These are phyloP conservation scores for Pythium scleroteichum DNA, from an alignment of 352 stramenopile species.

Conservation along the genomic window DNA sequence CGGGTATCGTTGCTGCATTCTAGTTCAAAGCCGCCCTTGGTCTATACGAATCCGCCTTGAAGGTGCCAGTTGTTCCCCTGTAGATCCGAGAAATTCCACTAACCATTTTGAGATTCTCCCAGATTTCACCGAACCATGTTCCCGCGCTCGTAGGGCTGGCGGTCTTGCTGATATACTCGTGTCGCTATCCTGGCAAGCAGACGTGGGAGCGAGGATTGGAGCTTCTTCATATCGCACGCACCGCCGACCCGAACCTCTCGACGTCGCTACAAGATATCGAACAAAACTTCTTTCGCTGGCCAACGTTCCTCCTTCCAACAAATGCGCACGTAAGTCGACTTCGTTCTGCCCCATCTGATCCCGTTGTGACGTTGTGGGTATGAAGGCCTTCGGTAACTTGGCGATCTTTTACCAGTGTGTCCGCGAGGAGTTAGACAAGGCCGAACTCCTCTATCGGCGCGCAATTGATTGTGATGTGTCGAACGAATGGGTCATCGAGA, in stretches of 20 bases:
- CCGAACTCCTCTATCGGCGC: constrained; percentile 63
- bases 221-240: constrained; percentile 37
- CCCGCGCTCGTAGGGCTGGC: constrained; percentile 49
- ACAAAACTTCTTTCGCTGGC: constrained; percentile 61
- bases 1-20: background rate
- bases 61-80: too few relatives aligned
- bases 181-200: constrained; percentile 57
- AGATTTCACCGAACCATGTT: constrained; percentile 40
- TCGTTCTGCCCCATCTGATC: too few relatives aligned
- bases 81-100: too few relatives aligned
- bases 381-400: constrained; percentile 60
- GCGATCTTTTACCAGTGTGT: constrained; percentile 64
- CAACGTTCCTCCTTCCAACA: constrained; percentile 54
- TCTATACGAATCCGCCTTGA: constrained; percentile 55
- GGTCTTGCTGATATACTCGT: constrained; percentile 54
- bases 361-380: background rate
- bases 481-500: constrained; percentile 55
- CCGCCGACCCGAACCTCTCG: constrained; percentile 11
- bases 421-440: constrained; percentile 59
- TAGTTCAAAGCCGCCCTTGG: constrained; percentile 54
- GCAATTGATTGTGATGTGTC: constrained; percentile 51
- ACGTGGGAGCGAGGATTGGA: constrained; percentile 46
- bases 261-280: constrained; percentile 40
- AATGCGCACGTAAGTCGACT: constrained; percentile 52
- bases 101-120: too few relatives aligned